Conservation (phyloP, 257 asterid genomes). For the Scutellaria barbata region DNA sequence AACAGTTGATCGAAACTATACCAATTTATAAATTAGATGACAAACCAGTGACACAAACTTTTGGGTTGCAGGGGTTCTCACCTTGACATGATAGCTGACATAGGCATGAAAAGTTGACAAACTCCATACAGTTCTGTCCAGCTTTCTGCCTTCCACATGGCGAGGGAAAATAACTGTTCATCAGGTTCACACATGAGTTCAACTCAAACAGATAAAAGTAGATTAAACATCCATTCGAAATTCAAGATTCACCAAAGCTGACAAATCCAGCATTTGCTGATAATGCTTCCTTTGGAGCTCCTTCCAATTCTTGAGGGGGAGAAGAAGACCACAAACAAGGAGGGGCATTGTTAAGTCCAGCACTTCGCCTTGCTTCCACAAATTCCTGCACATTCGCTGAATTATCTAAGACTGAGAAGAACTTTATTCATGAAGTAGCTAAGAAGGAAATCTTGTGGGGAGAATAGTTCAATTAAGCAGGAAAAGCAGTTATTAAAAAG, state of each 20-base stretch:
- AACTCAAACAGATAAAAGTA: constrained; percentile 23
- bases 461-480: background rate
- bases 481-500: background rate
- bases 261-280: constrained; percentile 93
- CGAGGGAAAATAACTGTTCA: constrained; percentile 83
- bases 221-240: constrained; percentile 24
- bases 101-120: constrained; percentile 92
- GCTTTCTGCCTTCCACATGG: constrained; percentile 91
- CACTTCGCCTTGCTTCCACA: constrained; percentile 88
- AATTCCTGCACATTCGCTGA: constrained; percentile 65
- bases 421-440: constrained; percentile 11
- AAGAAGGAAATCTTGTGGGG: constrained; percentile 1
- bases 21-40: constrained; percentile 10
- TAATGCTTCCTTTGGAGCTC: constrained; percentile 67
- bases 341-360: constrained; percentile 92
- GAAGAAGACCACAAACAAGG: constrained; percentile 90
- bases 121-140: constrained; percentile 97
- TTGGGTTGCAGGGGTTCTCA: constrained; percentile 41
- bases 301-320: constrained; percentile 81
- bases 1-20: constrained; percentile 14
- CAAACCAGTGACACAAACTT: constrained; percentile 15
- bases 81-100: constrained; percentile 98
- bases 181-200: constrained; percentile 25
- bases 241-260: constrained; percentile 72
- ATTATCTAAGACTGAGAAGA: constrained; percentile 22